These are phyloP conservation scores for Helianthus tuberosus DNA, from an alignment of 129 eudicot genomes.

Conservation along the genomic window DNA sequence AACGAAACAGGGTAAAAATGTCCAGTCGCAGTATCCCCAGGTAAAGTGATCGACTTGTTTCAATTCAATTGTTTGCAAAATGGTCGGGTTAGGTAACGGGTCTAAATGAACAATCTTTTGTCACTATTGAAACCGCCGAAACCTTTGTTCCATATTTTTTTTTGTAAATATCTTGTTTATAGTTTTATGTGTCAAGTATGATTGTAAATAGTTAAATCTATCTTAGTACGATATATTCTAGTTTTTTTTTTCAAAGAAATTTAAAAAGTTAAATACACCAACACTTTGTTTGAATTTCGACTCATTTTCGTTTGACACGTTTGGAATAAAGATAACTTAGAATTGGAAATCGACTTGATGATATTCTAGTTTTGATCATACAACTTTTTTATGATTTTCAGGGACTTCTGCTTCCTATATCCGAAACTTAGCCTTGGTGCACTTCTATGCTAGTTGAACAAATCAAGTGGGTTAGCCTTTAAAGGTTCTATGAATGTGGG, in stretches of 20 bases:
- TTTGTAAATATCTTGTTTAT: neutral
- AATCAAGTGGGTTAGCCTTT: constrained; percentile 15
- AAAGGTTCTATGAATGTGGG: neutral
- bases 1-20: constrained; percentile 41
- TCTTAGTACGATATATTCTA: neutral
- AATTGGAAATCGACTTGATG: neutral
- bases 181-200: neutral
- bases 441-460: constrained; percentile 13
- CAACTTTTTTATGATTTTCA: constrained; percentile 31
- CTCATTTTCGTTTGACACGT: neutral
- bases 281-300: neutral
- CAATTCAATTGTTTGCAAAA: neutral
- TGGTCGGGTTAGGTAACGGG: constrained; percentile 11
- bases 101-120: neutral
- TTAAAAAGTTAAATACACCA: no score
- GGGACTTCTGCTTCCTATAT: constrained; percentile 54
- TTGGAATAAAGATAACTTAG: neutral
- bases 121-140: neutral
- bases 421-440: constrained; percentile 37
- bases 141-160: neutral
- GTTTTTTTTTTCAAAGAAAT: no score
- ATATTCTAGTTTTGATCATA: neutral
- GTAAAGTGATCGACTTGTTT: constrained; percentile 21
- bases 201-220: neutral
- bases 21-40: constrained; percentile 40